Evolutionary conservation across 1,139 yeast species (phyloP), one percentile per base, ranked within the genome.

Genomic region (Kodamaea alishanica): DNA sequence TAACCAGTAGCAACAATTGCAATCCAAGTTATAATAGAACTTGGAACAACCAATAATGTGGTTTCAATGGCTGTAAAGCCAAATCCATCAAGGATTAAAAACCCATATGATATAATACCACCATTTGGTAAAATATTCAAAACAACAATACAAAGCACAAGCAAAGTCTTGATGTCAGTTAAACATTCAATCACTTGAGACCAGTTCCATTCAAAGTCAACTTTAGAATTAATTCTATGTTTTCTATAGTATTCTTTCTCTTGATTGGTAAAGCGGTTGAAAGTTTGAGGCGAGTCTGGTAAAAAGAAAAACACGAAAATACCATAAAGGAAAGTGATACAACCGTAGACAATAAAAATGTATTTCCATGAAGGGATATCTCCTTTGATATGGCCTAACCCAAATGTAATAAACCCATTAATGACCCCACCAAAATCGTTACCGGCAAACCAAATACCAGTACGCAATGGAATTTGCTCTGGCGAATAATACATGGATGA

Each of bases 281-380:
- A 70, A 27, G 60, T 50, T 5, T 61, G 59, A 6, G 78, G 76
- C 12, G 65, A 63, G 47, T 74, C 73, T 12, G 79, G 77, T 23
- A 51, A 25, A 22, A 59, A 39, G 39, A 60, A 60, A 37, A 55
- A 60, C 6, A 65, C 45, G 1, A 61, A 32, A 2, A 59, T 43
- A 1, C 68, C 46, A 20, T 33, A 38, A 8, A 33, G 11, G 20
- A 28, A 25, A 7, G 40, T 30, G 15, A 38, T 6, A 6, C 30
- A 26, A 8, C 40, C 40, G 27, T 38, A 38, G 8, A 38, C 33
- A 22, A 41, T 29, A 15, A 33, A 35, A 11, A 41, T 39, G 10
- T 35, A 38, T 26, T 35, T 35, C 44, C 44, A 41, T 4, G 42
- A 32, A 2, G 23, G 33, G 9, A 39, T 6, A 11, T 26, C 10